A percentile compares a stretch with the other conserved stretches of the same genome.
phyloP scores from a whole-genome alignment of 768 basidiomycete species.

The Boletus pseudopeckii region DNA sequence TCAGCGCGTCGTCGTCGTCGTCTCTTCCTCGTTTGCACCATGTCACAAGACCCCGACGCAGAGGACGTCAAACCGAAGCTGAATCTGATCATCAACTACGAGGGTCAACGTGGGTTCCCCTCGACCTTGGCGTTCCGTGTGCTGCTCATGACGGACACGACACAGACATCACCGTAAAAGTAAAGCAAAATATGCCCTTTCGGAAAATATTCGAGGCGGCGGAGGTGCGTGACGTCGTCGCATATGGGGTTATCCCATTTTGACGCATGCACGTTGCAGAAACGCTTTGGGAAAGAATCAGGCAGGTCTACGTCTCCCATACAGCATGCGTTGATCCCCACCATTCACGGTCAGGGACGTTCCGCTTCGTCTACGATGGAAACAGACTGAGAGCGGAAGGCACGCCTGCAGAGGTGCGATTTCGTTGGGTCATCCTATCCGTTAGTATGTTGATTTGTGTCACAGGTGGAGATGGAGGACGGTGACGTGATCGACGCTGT shows the following conservation, averaged over 20 bases:
- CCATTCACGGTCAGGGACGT: constrained; percentile 43
- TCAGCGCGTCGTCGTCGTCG: background rate
- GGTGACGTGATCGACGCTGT: constrained; percentile 60
- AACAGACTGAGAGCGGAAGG: constrained; percentile 43
- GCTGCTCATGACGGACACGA: background rate
- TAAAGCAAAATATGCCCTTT: constrained; percentile 61
- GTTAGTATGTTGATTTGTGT: background rate
- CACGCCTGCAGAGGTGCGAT: constrained; percentile 52
- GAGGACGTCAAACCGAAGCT: constrained; percentile 68
- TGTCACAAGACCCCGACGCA: constrained; percentile 31
- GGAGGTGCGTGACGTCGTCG: constrained; percentile 44
- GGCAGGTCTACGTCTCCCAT: constrained; percentile 32
- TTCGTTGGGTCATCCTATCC: background rate
- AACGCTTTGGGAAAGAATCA: constrained; percentile 55
- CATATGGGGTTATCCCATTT: background rate
- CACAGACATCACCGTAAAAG: constrained; percentile 64
- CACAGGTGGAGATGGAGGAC: constrained; percentile 56
- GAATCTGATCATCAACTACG: constrained; percentile 54
- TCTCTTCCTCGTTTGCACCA: constrained; percentile 2
- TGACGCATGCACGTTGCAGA: constrained; percentile 32
- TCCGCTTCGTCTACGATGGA: constrained; percentile 60
- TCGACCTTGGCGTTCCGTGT: background rate
- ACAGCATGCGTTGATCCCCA: background rate
- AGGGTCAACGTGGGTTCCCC: constrained; percentile 46
- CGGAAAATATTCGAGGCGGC: constrained; percentile 65